Conservation (phyloP, 1,139 yeast genomes). For the Saccharomycopsis hybrid region DNA sequence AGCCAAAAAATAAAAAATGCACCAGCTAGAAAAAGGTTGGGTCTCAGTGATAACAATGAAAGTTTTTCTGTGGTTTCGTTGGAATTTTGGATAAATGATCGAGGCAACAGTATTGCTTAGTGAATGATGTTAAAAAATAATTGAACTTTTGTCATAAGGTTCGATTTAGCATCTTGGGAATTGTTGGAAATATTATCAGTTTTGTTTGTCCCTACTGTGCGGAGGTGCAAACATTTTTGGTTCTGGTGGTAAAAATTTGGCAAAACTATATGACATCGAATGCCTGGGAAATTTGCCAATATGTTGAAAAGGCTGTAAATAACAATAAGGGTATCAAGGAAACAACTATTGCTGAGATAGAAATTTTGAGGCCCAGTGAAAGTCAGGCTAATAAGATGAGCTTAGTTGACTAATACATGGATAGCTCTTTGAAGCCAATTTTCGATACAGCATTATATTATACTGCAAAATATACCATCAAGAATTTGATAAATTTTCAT, state of each 20-base stretch:
- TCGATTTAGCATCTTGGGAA: conserved; percentile 69
- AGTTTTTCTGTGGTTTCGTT: conserved; percentile 66
- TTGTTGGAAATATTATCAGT: conserved; percentile 96
- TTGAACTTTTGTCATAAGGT: conserved; percentile 89
- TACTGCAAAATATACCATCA: conserved; percentile 35
- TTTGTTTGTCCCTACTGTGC: conserved; percentile 92
- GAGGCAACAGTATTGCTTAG: conserved; percentile 95
- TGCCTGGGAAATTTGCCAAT: conserved; percentile 87
- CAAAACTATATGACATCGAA: conserved; percentile 52
- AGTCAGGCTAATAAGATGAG: conserved; percentile 24
- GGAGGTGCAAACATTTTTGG: conserved; percentile 90
- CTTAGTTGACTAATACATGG: conserved; percentile 34
- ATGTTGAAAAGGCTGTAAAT: conserved; percentile 70
- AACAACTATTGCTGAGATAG: conserved; percentile 20
- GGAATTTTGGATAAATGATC: conserved; percentile 78
- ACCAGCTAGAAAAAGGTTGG: conserved; percentile 84
- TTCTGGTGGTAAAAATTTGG: conserved; percentile 74
- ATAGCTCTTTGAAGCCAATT: conserved; percentile 38
- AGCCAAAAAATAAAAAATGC: conserved; percentile 68
- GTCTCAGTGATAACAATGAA: conserved; percentile 56
- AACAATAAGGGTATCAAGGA: conserved; percentile 32
- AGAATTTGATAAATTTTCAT: conserved; percentile 26
- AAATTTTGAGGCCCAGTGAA: conserved; percentile 22
- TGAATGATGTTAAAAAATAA: conserved; percentile 91
- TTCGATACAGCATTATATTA: conserved; percentile 46